Evolutionary conservation across 495 filamentous ascomycete genomes (phyloP).

Genomic region (Xeromyces bisporus): DNA sequence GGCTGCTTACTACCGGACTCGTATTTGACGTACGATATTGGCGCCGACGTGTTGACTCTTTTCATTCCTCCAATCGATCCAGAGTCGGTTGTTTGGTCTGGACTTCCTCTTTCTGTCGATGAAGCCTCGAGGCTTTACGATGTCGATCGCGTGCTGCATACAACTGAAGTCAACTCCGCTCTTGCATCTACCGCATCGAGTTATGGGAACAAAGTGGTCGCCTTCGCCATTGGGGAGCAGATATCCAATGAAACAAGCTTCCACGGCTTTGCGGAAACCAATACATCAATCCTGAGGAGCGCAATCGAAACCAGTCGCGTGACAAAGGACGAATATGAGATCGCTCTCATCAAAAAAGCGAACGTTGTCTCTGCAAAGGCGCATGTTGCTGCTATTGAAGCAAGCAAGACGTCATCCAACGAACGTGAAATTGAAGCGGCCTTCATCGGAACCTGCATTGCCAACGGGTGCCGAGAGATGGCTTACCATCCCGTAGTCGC

Average conservation of each 20-base stretch:
- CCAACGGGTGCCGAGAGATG: conserved; percentile 54
- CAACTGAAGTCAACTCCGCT: conserved; percentile 50
- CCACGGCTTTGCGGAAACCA: conserved; percentile 42
- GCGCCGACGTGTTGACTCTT: conserved; percentile 54
- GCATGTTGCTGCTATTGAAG: conserved; percentile 53
- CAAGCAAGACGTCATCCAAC: conserved; percentile 46
- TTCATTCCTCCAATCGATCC: conserved; percentile 85
- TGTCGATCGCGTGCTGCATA: conserved; percentile 57
- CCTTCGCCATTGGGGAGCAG: conserved; percentile 57
- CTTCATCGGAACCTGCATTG: conserved; percentile 61
- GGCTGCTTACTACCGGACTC: conserved; percentile 74
- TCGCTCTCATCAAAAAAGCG: conserved; percentile 67
- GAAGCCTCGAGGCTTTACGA: conserved; percentile 66
- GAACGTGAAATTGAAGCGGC: conserved; percentile 70
- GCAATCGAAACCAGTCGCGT: conserved; percentile 67
- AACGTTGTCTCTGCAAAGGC: conserved; percentile 65
- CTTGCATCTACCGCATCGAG: conserved; percentile 32
- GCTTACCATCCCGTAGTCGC: conserved; percentile 79
- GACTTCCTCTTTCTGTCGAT: conserved; percentile 59
- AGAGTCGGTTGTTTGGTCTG: conserved; percentile 89
- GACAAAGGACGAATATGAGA: conserved; percentile 70
- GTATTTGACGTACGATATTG: conserved; percentile 65
- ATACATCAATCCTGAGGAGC: conserved; percentile 45
- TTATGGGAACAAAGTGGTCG: conserved; percentile 29
- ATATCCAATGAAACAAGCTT: conserved; percentile 48